Conservation (phyloP, 257 asterid genomes). For the Handroanthus guayacan region DNA sequence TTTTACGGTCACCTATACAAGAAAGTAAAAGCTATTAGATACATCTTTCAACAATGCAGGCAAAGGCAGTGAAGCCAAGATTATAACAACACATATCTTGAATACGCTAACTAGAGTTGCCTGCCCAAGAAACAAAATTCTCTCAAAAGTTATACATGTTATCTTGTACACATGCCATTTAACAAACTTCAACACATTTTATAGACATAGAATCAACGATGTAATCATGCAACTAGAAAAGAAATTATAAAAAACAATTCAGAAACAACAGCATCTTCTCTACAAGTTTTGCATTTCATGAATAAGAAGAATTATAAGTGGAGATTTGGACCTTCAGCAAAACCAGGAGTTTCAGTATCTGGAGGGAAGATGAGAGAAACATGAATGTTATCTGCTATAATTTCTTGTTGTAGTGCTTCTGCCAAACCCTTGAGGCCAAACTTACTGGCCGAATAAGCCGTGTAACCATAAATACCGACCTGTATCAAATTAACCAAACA, state of each 20-base stretch:
- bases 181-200: too few relatives aligned
- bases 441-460: constrained; percentile 85
- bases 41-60: too few relatives aligned
- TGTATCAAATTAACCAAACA: constrained; percentile 28
- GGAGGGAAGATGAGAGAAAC: constrained; percentile 84
- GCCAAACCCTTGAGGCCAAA: constrained; percentile 85
- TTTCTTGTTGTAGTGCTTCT: constrained; percentile 83
- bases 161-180: too few relatives aligned
- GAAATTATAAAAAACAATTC: too few relatives aligned
- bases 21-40: too few relatives aligned
- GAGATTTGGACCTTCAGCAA: constrained; percentile 57
- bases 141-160: too few relatives aligned
- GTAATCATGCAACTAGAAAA: not conserved
- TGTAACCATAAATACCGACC: constrained; percentile 84
- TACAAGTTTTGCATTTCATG: not conserved
- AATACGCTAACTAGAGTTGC: not conserved
- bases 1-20: too few relatives aligned
- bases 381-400: constrained; percentile 69
- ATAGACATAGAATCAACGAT: not conserved
- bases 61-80: too few relatives aligned
- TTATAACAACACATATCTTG: too few relatives aligned
- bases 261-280: too few relatives aligned
- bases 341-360: constrained; percentile 83
- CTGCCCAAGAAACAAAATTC: too few relatives aligned
- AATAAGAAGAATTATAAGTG: not conserved